Base-by-base conservation (phyloP, 495 filamentous ascomycete species). In the Podospora didyma region DNA sequence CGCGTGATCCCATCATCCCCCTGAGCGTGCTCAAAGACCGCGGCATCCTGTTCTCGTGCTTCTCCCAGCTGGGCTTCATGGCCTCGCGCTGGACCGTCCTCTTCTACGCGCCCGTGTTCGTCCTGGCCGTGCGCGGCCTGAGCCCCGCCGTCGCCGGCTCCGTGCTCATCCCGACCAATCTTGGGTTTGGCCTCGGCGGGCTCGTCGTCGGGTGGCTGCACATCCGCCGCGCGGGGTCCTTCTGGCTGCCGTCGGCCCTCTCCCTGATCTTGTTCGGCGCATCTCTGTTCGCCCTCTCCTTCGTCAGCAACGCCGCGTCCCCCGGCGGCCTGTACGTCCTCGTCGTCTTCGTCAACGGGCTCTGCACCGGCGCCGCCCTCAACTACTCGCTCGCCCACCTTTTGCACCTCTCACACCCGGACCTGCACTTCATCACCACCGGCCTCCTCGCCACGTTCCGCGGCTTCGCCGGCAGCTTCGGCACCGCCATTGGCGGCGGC, bases 331-430 rank as follows among this genome's bases (percentile, higher is more conserved):
- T 79, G 0, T 89, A 86, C 60, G 56, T 90, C 3, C 37, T 66
- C 1, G 62, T 77, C 0, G 77, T 84, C 2, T 88, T 89, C 69
- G 10, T 80, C 21, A 87, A 89, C 62, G 89, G 89, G 0, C 66
- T 89, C n/a, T 78, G 77, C 58, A 84, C 85, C 2, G 88, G 89
- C 20, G 83, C 86, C 0, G 72, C 83, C 10, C 67, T 92, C 34
- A 92, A 90, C 67, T 94, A 92, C 67, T 87, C 83, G 0, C 77
- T 94, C 1, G 86, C 86, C 0, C 89, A 94, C 59, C 62, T 91
- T 6, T 75, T 92, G 14, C 83, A 91, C 60, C 69, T 90, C n/a
- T 85, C 84, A 1, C 69, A 66, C 0, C 75, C 78, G 0, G 70
- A 78, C 4, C 77, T 80, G 12, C 87, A 92, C 62, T 89, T 86